Percentiles rank a stretch among this genome's conserved stretches.
phyloP scores from a whole-genome alignment of 805 yeast species.

The Komagataella pastoris region DNA sequence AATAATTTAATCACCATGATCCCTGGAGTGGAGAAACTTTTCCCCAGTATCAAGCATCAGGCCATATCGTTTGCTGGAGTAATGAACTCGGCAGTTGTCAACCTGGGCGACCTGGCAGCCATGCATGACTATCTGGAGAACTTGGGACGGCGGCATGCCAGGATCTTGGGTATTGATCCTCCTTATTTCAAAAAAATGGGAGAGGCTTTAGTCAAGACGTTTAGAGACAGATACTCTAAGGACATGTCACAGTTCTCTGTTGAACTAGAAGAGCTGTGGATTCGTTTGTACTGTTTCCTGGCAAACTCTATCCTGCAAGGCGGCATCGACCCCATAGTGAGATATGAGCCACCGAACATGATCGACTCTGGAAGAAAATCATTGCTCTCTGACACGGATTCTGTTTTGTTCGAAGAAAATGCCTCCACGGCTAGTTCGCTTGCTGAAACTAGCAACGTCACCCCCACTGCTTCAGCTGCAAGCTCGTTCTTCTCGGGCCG shows the following conservation, averaged over 20 bases:
- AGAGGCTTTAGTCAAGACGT: constrained; percentile 52
- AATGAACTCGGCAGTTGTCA: constrained; percentile 49
- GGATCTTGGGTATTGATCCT: constrained; percentile 64
- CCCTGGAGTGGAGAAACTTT: constrained; percentile 45
- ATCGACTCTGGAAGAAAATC: neutral
- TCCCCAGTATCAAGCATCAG: constrained; percentile 69
- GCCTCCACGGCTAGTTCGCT: neutral
- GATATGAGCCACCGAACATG: constrained; percentile 8
- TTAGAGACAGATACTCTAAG: constrained; percentile 42
- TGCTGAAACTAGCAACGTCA: neutral
- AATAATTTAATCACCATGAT: constrained; percentile 50
- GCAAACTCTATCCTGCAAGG: constrained; percentile 55
- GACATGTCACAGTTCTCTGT: constrained; percentile 29
- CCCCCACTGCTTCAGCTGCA: neutral
- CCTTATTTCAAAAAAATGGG: constrained; percentile 64
- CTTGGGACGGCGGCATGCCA: constrained; percentile 62
- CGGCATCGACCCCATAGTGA: constrained; percentile 36
- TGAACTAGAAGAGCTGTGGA: constrained; percentile 60
- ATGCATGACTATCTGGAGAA: constrained; percentile 47
- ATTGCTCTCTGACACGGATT: neutral
- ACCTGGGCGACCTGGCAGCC: constrained; percentile 42
- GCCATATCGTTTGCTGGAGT: constrained; percentile 75
- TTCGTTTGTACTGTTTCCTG: constrained; percentile 51
- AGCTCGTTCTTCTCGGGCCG: neutral
- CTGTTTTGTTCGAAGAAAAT: neutral